These are phyloP conservation scores for Phoma sp. DNA, from an alignment of 2,329 filamentous ascomycete species.

Conservation along the genomic window DNA sequence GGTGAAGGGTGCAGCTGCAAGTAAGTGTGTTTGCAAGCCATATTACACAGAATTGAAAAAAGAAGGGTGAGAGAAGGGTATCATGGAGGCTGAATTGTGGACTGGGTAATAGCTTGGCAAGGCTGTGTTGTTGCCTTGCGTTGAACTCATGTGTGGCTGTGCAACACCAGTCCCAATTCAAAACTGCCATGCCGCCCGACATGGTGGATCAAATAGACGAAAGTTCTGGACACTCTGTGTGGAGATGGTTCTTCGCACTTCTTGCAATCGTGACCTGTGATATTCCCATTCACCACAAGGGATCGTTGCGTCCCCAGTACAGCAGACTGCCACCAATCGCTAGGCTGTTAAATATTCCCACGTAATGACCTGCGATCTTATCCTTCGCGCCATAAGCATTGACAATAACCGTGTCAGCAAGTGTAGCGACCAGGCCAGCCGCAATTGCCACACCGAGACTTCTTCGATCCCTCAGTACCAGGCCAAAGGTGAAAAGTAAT, in stretches of 20 bases:
- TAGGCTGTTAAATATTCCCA: constrained; percentile 34
- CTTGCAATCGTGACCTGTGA: background rate
- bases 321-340: constrained; percentile 32
- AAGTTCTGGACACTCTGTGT: too few relatives aligned
- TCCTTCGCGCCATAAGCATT: constrained; percentile 29
- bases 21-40: background rate
- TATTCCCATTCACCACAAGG: constrained; percentile 22
- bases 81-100: too few relatives aligned
- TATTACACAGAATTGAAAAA: background rate
- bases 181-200: background rate
- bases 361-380: constrained; percentile 30
- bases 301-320: constrained; percentile 31
- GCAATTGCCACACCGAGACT: constrained; percentile 31
- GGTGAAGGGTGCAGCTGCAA: constrained; percentile 30
- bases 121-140: background rate
- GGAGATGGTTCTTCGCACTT: too few relatives aligned
- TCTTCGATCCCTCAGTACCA: constrained; percentile 29
- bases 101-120: too few relatives aligned
- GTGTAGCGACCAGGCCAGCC: constrained; percentile 30
- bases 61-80: too few relatives aligned
- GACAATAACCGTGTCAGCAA: constrained; percentile 34
- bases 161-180: background rate
- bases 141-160: background rate
- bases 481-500: constrained; percentile 26
- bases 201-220: too few relatives aligned